Evolutionary conservation across 2,329 filamentous ascomycete species (phyloP), one percentile per base, ranked within the genome.

Genomic region (Falciphora oryzae): DNA sequence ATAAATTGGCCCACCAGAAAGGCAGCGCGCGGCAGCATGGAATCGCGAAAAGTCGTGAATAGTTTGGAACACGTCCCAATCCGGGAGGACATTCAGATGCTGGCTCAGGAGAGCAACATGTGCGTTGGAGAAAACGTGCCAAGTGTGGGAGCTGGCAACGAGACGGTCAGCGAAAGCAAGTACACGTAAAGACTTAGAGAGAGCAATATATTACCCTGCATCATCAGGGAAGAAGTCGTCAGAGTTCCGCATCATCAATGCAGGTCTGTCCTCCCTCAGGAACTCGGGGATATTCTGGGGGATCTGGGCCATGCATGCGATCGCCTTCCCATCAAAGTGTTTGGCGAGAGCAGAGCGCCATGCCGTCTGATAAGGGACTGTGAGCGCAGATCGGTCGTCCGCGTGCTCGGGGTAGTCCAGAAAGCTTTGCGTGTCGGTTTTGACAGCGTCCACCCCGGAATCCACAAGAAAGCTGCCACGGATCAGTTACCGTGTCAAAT

Each of bases 61-160:
- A 2, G 62, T 50, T 70, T 89, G 86, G 71, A 89, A 89, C 86
- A 89, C 89, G 69, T 89, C 86, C 85, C 86, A 89, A 75, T 97
- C 93, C 0, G 95, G 94, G 0, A 98, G 77, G 0, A 92, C 85
- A 69, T 97, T 96, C 35, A 98, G 81, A 72, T 95, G 89, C 67
- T 91, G 88, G 2, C 89, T 93, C 16, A 98, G 80, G 0, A 98
- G 81, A 32, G 86, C 83, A 73, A 96, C 97, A 76, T 97, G 91
- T 0, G 94, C 94, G 73, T 98, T 99, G 68, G 89, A 87, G 81
- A 95, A 99, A 44, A 98, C 84, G 75, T 99, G 95, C 94, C 95
- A 99, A 0, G 93, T 85, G 67, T 99, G 95, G 10, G 90, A 92
- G 0, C 28, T 58, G 27, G 13, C 29, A 31, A 27, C 25, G 29